phyloP scores from a whole-genome alignment of 2,329 filamentous ascomycete genomes.

The Penicillium sp. region DNA sequence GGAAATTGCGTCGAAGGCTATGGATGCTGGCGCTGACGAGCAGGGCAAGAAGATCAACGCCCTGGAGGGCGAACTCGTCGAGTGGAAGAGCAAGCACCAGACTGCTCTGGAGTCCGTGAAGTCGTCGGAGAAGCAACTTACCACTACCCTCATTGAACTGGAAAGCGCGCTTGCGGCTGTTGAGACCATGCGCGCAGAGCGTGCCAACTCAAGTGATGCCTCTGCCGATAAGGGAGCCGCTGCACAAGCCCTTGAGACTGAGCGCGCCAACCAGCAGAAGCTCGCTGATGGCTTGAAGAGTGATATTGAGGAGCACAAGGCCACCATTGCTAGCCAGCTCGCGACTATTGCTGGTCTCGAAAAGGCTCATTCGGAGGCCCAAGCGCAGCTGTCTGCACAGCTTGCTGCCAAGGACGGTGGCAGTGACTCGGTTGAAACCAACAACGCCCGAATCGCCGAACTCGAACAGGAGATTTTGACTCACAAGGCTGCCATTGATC shows the following conservation, averaged over 20 bases:
- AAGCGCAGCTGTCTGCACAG: slow-evolving; percentile 64
- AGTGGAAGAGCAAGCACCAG: slow-evolving; percentile 74
- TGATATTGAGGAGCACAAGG: slow-evolving; percentile 78
- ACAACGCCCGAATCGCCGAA: slow-evolving; percentile 47
- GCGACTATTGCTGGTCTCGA: slow-evolving; percentile 70
- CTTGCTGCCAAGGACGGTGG: slow-evolving; percentile 56
- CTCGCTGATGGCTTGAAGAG: slow-evolving; percentile 60
- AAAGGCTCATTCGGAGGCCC: slow-evolving; percentile 61
- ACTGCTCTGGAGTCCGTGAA: slow-evolving; percentile 66
- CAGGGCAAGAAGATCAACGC: slow-evolving; percentile 58
- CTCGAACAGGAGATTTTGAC: slow-evolving; percentile 55
- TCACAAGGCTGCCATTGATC: slow-evolving; percentile 53
- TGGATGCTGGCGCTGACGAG: slow-evolving; percentile 33
- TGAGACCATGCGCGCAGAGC: slow-evolving; percentile 44
- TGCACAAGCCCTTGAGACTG: slow-evolving; percentile 47
- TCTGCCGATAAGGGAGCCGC: slow-evolving; percentile 36
- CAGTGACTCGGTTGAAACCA: slow-evolving; percentile 46
- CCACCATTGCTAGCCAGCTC: slow-evolving; percentile 64
- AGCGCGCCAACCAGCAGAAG: slow-evolving; percentile 56
- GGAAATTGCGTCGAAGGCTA: slow-evolving; percentile 33
- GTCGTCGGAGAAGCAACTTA: slow-evolving; percentile 66
- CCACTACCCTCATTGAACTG: slow-evolving; percentile 66
- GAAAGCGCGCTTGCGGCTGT: slow-evolving; percentile 60
- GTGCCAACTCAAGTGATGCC: slow-evolving; percentile 31
- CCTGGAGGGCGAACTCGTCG: slow-evolving; percentile 66